phyloP scores from a whole-genome alignment of 352 stramenopile species.

The Phytopythium aichiense region DNA sequence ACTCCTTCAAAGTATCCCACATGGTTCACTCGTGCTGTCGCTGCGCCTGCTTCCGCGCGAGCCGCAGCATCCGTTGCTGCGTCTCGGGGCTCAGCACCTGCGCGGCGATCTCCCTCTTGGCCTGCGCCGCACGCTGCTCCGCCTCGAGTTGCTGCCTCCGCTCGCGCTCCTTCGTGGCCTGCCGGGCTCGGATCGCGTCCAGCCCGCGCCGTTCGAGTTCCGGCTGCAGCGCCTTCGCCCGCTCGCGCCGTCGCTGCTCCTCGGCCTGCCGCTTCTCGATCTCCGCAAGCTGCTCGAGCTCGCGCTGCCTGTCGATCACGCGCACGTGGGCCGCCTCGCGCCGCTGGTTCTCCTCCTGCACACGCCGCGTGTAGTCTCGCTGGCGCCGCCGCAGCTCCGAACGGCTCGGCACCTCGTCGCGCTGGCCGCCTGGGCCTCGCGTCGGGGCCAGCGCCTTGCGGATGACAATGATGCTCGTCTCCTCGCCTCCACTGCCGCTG shows the following conservation, averaged over 20 bases:
- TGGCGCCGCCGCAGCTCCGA: slow-evolving; percentile 36
- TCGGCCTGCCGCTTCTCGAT: slow-evolving; percentile 18
- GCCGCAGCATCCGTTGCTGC: slow-evolving; percentile 29
- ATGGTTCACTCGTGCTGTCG: not conserved
- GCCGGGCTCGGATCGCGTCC: slow-evolving; percentile 33
- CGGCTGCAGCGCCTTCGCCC: slow-evolving; percentile 19
- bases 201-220: slow-evolving; percentile 35
- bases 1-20: not conserved
- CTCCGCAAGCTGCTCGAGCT: slow-evolving; percentile 19
- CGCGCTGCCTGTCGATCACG: slow-evolving; percentile 25
- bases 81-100: slow-evolving; percentile 39
- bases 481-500: not conserved
- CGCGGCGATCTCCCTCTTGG: slow-evolving; percentile 26
- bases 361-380: slow-evolving; percentile 30
- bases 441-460: not conserved
- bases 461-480: slow-evolving; percentile 14
- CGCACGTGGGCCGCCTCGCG: slow-evolving; percentile 20
- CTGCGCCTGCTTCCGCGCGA: slow-evolving; percentile 8
- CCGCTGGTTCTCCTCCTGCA: slow-evolving; percentile 36
- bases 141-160: slow-evolving; percentile 31
- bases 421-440: not conserved
- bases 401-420: slow-evolving; percentile 8
- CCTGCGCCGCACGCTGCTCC: slow-evolving; percentile 20
- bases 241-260: slow-evolving; percentile 24
- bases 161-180: slow-evolving; percentile 46